Evolutionary conservation across 306 rosid genomes (phyloP), one percentile per base, ranked within the genome.

Genomic region (Styphnolobium japonicum): DNA sequence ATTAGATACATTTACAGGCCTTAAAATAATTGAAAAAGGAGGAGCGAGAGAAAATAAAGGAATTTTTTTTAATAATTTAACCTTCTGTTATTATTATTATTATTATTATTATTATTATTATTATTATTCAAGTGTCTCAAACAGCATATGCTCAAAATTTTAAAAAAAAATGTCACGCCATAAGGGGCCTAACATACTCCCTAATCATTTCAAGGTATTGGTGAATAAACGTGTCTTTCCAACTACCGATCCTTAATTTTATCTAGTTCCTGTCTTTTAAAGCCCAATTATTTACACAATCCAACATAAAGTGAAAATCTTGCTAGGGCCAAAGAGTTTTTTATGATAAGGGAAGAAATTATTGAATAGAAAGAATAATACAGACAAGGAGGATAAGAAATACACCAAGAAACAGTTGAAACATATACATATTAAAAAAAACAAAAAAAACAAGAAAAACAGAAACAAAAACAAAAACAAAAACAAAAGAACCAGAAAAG

Each of bases 1-100:
- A 46, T 71, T 65, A 64, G 69, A 79, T 19, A 15, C 23, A 43
- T 81, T 67, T 49, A n/a, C 55, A 67, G 51, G 34, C 64, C 52
- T 27, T 5, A 16, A 48, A 66, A 48, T 36, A 69, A 51, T 29
- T 75, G 21, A 37, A 66, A 33, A 55, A 31, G 37, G 15, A 33
- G 33, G 63, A 5, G 74, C 52, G 51, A 58, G 56, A 64, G 40
- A 69, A 45, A 64, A 45, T n/a, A 65, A 49, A 55, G 65, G 19
- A 53, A 2, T 22, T 8, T 33, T 9, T 11, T 70, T 55, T 49
- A n/a, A 52, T 57, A 15, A 14, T 64, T 55, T 29, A 34, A 37
- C 22, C 9, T 62, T 39, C 39, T 19, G 3, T 12, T 60, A 60
- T 11, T 29, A 60, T 5, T 27, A 27, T 3, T 27, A 27, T 27